Evolutionary conservation across 2,329 filamentous ascomycete species (phyloP), one percentile per base, ranked within the genome.

Genomic region (Diaporthe eres): DNA sequence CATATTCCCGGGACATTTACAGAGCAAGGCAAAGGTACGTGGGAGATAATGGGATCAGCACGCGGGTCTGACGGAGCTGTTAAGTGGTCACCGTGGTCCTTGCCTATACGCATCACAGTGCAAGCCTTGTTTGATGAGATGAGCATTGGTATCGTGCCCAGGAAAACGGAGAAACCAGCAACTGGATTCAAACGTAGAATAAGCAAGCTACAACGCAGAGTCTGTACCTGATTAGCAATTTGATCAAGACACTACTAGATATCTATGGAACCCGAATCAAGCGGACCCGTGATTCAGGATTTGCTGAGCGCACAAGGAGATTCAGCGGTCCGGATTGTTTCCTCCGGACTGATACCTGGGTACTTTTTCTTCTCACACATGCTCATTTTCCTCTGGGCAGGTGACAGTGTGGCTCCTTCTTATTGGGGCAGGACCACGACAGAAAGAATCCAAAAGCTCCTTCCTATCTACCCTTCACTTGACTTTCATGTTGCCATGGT

Each of bases 321-420:
- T 28, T 28, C 58, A 42, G n/a, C 37, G 37, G n/a, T 61, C 58
- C 58, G n/a, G 53, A 61, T 63, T 44, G 37, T 63, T 63, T 28
- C 37, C 58, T 63, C n/a, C 39, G 58, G 39, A 44, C 58, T 44
- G 58, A 63, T 65, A 47, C 17, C 60, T 65, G 7, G 25, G 61
- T 47, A 31, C 25, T 2, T 31, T 65, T 49, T 12, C 61, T 25
- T 65, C 61, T 28, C 9, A 47, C 42, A 34, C 61, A 44, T 63
- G 37, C 42, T 49, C 42, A 47, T 65, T 34, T 31, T 49, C 42
- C 39, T 49, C 42, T 22, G 42, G 25, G 61, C 61, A 65, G 61
- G 61, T 49, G 42, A 49, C 42, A 65, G 49, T 47, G 39, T 65
- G 61, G 39, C 61, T 65, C 61, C 61, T 65, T 65, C 42, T 47